Conservation (phyloP, 176 grass and related monocot species). For the Themeda triandra region DNA sequence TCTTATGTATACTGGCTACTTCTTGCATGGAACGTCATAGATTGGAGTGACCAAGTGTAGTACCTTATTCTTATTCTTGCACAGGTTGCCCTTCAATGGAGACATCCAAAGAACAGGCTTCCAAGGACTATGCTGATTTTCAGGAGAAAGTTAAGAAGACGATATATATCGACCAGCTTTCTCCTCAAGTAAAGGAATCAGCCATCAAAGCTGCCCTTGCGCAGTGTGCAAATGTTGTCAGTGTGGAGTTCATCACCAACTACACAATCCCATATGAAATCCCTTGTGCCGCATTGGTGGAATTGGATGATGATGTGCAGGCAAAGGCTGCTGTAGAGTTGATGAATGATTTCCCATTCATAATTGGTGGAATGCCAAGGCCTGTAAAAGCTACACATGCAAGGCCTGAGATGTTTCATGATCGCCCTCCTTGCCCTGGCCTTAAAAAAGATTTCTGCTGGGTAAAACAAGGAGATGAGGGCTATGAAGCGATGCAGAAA, state of each 20-base stretch:
- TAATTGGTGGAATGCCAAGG: slow-evolving; percentile 61
- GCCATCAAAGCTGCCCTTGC: slow-evolving; percentile 58
- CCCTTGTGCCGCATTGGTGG: slow-evolving; percentile 39
- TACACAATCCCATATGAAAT: slow-evolving; percentile 54
- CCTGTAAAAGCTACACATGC: slow-evolving; percentile 38
- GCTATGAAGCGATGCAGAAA: slow-evolving; percentile 31
- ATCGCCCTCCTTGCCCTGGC: slow-evolving; percentile 42
- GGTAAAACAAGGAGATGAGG: slow-evolving; percentile 33
- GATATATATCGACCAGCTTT: slow-evolving; percentile 59
- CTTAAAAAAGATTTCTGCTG: slow-evolving; percentile 41
- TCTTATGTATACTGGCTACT: neutral
- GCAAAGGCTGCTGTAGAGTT: slow-evolving; percentile 29
- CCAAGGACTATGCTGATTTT: slow-evolving; percentile 46
- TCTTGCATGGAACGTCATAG: neutral
- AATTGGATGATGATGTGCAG: slow-evolving; percentile 34
- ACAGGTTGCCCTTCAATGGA: slow-evolving; percentile 25
- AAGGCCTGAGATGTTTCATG: slow-evolving; percentile 36
- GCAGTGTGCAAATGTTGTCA: slow-evolving; percentile 47
- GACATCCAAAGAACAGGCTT: slow-evolving; percentile 24
- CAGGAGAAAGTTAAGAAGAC: slow-evolving; percentile 42
- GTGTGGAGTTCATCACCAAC: slow-evolving; percentile 56
- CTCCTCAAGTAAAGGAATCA: slow-evolving; percentile 33
- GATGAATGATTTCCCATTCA: slow-evolving; percentile 61
- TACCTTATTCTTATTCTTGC: neutral
- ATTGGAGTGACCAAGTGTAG: neutral